Conservation (phyloP, 2,329 filamentous ascomycete genomes). For the Penicillium expansum region DNA sequence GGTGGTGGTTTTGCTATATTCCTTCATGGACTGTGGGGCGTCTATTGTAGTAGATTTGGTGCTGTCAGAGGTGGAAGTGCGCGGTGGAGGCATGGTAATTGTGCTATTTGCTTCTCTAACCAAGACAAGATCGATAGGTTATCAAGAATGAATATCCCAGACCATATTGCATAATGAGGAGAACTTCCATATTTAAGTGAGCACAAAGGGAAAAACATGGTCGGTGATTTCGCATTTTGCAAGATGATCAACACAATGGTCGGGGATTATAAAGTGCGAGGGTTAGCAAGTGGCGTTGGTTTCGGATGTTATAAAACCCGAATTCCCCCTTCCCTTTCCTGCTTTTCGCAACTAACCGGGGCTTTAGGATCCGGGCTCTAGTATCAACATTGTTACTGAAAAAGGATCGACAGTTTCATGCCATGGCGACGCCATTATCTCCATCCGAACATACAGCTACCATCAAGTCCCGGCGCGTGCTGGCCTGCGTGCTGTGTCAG, state of each 20-base stretch:
- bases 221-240: background rate
- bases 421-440: background rate
- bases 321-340: background rate
- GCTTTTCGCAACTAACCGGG: background rate
- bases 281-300: background rate
- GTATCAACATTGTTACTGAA: background rate
- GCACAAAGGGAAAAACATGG: background rate
- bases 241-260: background rate
- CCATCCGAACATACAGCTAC: background rate
- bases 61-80: background rate
- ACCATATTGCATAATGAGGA: background rate
- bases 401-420: background rate
- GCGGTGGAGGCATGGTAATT: background rate
- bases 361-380: background rate
- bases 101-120: background rate
- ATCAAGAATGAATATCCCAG: too few species aligned
- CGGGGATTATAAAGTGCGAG: background rate
- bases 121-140: background rate
- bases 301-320: background rate
- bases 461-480: background rate
- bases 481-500: background rate
- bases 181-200: background rate
- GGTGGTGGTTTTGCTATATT: too few species aligned
- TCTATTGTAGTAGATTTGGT: background rate
- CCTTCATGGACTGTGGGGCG: background rate